A percentile compares a stretch with the other conserved stretches of the same genome.
Conservation (phyloP, 352 stramenopile genomes). For the Elongisporangium senticosum region DNA sequence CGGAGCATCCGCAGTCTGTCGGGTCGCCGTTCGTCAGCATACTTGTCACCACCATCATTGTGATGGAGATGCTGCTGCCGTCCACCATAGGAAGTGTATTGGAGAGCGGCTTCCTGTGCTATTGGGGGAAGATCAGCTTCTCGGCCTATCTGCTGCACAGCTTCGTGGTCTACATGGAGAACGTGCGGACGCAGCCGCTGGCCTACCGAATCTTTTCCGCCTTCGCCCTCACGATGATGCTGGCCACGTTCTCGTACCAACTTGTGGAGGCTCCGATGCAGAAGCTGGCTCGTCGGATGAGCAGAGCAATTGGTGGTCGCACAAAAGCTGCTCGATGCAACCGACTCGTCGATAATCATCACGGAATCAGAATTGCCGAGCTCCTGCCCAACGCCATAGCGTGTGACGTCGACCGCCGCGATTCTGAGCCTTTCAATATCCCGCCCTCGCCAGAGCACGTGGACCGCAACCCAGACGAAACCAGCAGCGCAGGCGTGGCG, state of each 20-base stretch:
- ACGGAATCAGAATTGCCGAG: too few relatives aligned
- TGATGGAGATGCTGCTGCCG: slow-evolving; percentile 31
- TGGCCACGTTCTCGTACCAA: slow-evolving; percentile 18
- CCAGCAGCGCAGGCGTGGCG: too few relatives aligned
- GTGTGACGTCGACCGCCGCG: too few relatives aligned
- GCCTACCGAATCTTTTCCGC: slow-evolving; percentile 16
- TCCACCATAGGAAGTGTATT: slow-evolving; percentile 24
- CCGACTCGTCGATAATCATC: too few relatives aligned
- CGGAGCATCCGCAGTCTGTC: too few relatives aligned
- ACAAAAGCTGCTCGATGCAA: too few relatives aligned
- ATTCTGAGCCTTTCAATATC: too few relatives aligned
- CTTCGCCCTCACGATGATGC: slow-evolving; percentile 20
- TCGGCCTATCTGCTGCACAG: slow-evolving; percentile 39
- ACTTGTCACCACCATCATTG: slow-evolving; percentile 19
- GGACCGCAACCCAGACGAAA: too few relatives aligned
- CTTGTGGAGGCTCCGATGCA: slow-evolving; percentile 26
- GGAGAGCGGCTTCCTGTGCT: slow-evolving; percentile 30
- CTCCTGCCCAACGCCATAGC: too few relatives aligned
- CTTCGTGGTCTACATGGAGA: slow-evolving; percentile 21
- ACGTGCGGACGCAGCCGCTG: too few relatives aligned
- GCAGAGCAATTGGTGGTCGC: slow-evolving; percentile 9
- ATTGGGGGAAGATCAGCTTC: slow-evolving; percentile 40
- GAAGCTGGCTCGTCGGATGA: slow-evolving; percentile 22
- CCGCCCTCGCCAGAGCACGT: too few relatives aligned
- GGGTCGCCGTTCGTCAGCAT: slow-evolving; percentile 24